A percentile compares a stretch with the other conserved stretches of the same genome.
phyloP scores from a whole-genome alignment of 108 stramenopile species.

The Skeletonema costatum region DNA sequence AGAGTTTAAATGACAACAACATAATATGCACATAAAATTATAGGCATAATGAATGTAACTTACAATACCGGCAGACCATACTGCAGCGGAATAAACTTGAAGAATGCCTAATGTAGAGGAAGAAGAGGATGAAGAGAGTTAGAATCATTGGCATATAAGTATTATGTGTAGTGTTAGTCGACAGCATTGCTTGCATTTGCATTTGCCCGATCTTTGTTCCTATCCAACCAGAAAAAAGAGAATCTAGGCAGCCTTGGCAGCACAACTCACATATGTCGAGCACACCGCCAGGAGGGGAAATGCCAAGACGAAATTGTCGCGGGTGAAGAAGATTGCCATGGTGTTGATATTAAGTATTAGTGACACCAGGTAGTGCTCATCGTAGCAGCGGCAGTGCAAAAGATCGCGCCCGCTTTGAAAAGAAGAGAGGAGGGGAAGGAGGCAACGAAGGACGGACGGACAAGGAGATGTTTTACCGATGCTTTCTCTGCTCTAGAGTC shows the following conservation, averaged over 20 bases:
- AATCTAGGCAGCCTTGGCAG: not conserved
- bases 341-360: not conserved
- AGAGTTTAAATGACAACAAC: not conserved
- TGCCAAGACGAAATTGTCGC: slow-evolving; percentile 46
- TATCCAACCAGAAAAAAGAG: not conserved
- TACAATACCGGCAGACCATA: slow-evolving; percentile 23
- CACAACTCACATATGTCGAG: slow-evolving; percentile 40
- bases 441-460: not conserved
- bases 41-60: not conserved
- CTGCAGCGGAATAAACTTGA: slow-evolving; percentile 44
- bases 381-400: too few species aligned
- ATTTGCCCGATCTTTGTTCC: not conserved
- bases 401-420: not conserved
- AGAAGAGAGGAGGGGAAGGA: not conserved
- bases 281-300: slow-evolving; percentile 42
- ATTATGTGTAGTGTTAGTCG: too few species aligned
- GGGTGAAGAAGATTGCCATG: slow-evolving; percentile 38
- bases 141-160: slow-evolving; percentile 6
- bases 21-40: not conserved
- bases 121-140: not conserved
- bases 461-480: too few species aligned
- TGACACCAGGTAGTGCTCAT: too few species aligned
- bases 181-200: not conserved
- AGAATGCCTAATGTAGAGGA: slow-evolving; percentile 26
- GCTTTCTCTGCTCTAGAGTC: too few species aligned